Evolutionary conservation across 2,329 filamentous ascomycete species (phyloP).

Genomic region (Fusarium sp.): DNA sequence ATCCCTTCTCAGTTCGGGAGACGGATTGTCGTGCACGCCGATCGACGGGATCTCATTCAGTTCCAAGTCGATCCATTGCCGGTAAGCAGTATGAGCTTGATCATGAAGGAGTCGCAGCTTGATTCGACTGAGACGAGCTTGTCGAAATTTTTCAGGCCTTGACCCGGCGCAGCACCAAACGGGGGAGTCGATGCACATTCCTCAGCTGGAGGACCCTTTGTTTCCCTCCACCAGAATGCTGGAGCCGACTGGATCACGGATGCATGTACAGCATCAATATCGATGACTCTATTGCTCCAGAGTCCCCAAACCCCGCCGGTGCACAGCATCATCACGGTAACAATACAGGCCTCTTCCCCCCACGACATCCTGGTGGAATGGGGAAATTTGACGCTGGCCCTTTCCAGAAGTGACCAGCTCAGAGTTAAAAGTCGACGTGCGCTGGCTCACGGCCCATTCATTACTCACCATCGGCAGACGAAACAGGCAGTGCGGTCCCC

Average conservation of each 20-base stretch:
- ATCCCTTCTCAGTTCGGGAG: constrained; percentile 39
- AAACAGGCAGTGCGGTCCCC: constrained; percentile 14
- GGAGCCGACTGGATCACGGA: not conserved
- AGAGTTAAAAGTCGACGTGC: constrained; percentile 2
- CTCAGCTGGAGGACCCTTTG: constrained; percentile 5
- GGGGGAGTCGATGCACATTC: constrained; percentile 7
- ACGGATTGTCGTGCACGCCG: constrained; percentile 33
- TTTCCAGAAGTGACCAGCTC: constrained; percentile 30
- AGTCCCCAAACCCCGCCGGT: constrained; percentile 27
- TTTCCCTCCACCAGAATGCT: not conserved
- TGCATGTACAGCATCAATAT: constrained; percentile 2
- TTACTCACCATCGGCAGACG: constrained; percentile 27
- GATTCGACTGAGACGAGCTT: constrained; percentile 30
- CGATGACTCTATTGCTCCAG: constrained; percentile 10
- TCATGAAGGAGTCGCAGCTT: constrained; percentile 19
- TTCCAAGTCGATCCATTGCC: constrained; percentile 34
- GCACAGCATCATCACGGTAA: constrained; percentile 21
- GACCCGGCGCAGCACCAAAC: constrained; percentile 11
- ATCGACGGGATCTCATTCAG: constrained; percentile 41
- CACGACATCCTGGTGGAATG: constrained; percentile 20
- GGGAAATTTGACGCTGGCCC: constrained; percentile 29
- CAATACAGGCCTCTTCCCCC: constrained; percentile 19
- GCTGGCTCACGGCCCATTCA: constrained; percentile 29
- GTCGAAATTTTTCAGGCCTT: constrained; percentile 26
- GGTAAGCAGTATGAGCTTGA: constrained; percentile 27